Evolutionary conservation across 345 rosid species (phyloP).

Genomic region (Brassica carinata): DNA sequence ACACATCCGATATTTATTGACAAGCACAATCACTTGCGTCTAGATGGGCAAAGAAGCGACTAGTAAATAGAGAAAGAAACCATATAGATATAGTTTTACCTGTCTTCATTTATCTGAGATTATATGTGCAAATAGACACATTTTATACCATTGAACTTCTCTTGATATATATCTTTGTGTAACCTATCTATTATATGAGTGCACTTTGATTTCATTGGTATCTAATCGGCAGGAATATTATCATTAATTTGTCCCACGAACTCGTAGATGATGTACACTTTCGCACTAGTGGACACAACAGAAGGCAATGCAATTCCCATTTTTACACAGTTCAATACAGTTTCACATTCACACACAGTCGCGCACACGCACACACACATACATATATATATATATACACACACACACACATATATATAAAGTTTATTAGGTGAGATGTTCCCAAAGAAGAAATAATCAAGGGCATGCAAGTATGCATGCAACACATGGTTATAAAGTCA

Average conservation of each 20-base stretch:
- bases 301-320: background rate
- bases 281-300: slow-evolving; percentile 31
- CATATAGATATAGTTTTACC: background rate
- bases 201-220: slow-evolving; percentile 35
- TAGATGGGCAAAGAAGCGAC: slow-evolving; percentile 23
- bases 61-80: background rate
- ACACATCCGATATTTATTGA: slow-evolving; percentile 29
- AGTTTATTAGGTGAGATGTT: background rate
- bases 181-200: slow-evolving; percentile 21
- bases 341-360: background rate
- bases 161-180: slow-evolving; percentile 4
- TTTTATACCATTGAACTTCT: background rate
- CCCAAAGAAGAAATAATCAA: background rate
- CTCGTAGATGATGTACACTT: slow-evolving; percentile 24
- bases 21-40: slow-evolving; percentile 27
- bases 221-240: slow-evolving; percentile 35
- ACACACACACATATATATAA: background rate
- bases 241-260: slow-evolving; percentile 35
- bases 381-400: background rate
- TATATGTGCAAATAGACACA: background rate
- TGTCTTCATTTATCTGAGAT: background rate
- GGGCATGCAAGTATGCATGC: slow-evolving; percentile 16
- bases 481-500: slow-evolving; percentile 16
- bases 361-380: background rate
- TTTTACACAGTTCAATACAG: slow-evolving; percentile 1